Base-by-base conservation (phyloP, 257 asterid genomes). In the Perilla frutescens region DNA sequence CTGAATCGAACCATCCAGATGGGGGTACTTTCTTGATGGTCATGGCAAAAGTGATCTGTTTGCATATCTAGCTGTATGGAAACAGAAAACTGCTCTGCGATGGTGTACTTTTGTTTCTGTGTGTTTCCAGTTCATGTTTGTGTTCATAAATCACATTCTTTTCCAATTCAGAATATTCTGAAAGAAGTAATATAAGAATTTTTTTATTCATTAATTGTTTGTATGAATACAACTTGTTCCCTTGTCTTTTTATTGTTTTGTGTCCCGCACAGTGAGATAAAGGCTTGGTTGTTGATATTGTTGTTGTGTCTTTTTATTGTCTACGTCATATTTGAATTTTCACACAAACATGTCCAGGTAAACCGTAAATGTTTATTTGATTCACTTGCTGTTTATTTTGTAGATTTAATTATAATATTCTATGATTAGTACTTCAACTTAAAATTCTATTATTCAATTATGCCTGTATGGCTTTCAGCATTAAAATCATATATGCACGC, bases 341-440 rank as follows among this genome's bases (percentile, higher is more conserved):
- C 3, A 34, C 4, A 34, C 37, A 34, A 34, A 34, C 37, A 34
- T 34, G 37, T 4, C 37, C 37, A 34, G 37, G 37, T 34, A 34
- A 20, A 20, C 26, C 26, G 26, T 20, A 20, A 34, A 34, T 34
- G n/a, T 13, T n/a, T 63, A 45, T n/a, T 8, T 70, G 48, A 34
- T 68, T 37, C 8, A 43, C 31, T 15, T 49, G 41, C 20, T 78
- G 62, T 57, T 48, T 36, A 39, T 34, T 39, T 76, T 43, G 4
- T 36, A n/a, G 6, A 55, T 76, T 37, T 31, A 11, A 32, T 71
- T 64, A 64, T 63, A 40, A 10, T 34, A n/a, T 69, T 43, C 9
- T 63, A 47, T 48, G 40, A 49, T 63, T 34, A 20, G 40, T 34
- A 58, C 36, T 31, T 32, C 66, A 62, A 7, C 6, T 53, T 62